Base-by-base conservation (phyloP, 371 early-diverging fungal species). In the Rhizomucor pusillus region DNA sequence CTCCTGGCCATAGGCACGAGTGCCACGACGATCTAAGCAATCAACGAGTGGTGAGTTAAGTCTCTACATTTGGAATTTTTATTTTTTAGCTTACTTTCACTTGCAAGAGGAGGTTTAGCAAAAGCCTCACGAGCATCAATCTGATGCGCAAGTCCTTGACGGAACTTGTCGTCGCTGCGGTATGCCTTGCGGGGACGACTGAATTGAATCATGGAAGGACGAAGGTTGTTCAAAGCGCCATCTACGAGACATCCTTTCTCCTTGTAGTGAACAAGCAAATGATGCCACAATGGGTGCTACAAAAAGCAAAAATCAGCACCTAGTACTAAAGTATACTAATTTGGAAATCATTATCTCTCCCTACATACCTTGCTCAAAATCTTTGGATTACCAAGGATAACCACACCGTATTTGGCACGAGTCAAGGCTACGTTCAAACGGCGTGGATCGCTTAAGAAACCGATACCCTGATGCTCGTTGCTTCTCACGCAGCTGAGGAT, bases 341-440 rank as follows among this genome's bases (percentile, higher is more conserved):
- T 16, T 10, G 11, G 9, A 34, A 19, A 10, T 25, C 7, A 7
- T 29, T 29, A 5, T 29, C 7, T 10, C n/a, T 11, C 7, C 9
- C 11, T 4, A 23, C 57, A 50, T 73, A 81, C 78, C 75, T 88
- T 88, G 62, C 90, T 87, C 13, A 99, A 75, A 39, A 97, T 95
- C 67, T 89, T 91, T 45, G 99, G 98, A 66, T 99, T 97, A 41
- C 99, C 99, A 4, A 99, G 81, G 35, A 99, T 84, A 14, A 97
- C 88, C 10, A 99, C 67, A 44, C 99, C 99, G 66, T 93, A 95
- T 57, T 90, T 90, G 20, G 98, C 97, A 56, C 99, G 86, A 0
- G 99, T 99, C 44, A 99, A 71, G 9, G 98, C 97, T 2, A 99
- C 99, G 65, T 99, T 99, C 48, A 99, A 80, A 58, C 99, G 90